Conservation (phyloP, 225 moss, liverwort and hornwort species). For the Bryoerythrophyllum caledonicum region DNA sequence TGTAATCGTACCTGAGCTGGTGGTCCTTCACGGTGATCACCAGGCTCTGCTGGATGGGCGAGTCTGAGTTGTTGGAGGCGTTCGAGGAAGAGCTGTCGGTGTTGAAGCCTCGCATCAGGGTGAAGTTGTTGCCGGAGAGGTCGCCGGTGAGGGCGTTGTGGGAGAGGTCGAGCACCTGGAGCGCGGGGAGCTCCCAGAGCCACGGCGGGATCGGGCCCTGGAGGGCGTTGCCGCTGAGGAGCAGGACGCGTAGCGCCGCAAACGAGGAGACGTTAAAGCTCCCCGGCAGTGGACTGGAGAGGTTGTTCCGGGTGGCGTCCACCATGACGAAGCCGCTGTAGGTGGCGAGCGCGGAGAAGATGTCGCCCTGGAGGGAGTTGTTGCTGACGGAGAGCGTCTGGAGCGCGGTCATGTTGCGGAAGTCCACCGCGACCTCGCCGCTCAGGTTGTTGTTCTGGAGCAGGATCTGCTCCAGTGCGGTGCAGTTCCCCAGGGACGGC, state of each 20-base stretch:
- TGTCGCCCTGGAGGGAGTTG: conserved; percentile 24
- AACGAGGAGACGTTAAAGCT: conserved; percentile 36
- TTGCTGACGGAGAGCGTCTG: conserved; percentile 35
- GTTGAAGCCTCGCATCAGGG: conserved; percentile 28
- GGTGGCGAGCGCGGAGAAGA: conserved; percentile 3
- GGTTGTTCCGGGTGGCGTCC: conserved; percentile 22
- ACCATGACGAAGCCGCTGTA: conserved; percentile 28
- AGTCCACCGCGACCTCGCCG: conserved; percentile 27
- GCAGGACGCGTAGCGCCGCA: conserved; percentile 33
- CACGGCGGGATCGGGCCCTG: conserved; percentile 23
- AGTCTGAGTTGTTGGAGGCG: background rate
- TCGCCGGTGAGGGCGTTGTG: conserved; percentile 25
- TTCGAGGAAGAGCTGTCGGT: background rate
- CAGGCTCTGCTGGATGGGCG: conserved; percentile 26
- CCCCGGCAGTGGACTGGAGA: conserved; percentile 34
- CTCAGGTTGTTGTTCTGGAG: conserved; percentile 31
- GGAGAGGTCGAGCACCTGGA: conserved; percentile 38
- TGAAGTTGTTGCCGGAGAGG: conserved; percentile 25
- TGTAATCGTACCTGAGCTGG: conserved; percentile 21
- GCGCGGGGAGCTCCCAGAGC: conserved; percentile 31
- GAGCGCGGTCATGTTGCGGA: conserved; percentile 28
- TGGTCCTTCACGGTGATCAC: conserved; percentile 29
- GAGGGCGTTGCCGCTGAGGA: conserved; percentile 27
- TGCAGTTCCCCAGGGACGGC: conserved; percentile 24
- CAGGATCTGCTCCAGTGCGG: conserved; percentile 23